These are phyloP conservation scores for Globisporangium nodosum DNA, from an alignment of 352 stramenopile genomes.

Conservation along the genomic window DNA sequence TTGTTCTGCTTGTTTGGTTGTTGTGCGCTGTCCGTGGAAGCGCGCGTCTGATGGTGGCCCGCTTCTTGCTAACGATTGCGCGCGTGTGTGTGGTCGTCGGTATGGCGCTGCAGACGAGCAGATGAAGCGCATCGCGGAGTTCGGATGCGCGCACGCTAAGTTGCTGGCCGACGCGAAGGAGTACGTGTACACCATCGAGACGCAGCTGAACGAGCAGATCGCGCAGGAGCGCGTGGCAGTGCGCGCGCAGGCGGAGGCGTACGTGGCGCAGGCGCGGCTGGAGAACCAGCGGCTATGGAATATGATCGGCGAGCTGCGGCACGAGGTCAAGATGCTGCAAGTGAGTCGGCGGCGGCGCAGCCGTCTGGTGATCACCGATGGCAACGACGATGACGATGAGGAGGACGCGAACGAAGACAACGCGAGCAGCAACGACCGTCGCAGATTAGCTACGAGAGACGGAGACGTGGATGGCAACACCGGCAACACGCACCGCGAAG, in stretches of 20 bases:
- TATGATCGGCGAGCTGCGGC: slow-evolving; percentile 6
- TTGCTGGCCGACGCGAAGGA: slow-evolving; percentile 61
- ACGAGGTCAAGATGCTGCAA: slow-evolving; percentile 3
- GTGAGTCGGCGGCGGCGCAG: slow-evolving; percentile 2
- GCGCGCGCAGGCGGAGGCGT: slow-evolving; percentile 44
- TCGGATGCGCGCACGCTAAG: slow-evolving; percentile 61
- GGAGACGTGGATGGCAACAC: too few relatives aligned
- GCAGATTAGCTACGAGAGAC: neutral
- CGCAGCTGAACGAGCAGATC: slow-evolving; percentile 42
- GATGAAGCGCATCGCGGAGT: slow-evolving; percentile 73
- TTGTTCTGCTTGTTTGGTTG: neutral
- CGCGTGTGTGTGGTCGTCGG: neutral
- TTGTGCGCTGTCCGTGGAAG: neutral
- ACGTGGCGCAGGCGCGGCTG: slow-evolving; percentile 33
- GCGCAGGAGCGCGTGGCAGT: slow-evolving; percentile 37
- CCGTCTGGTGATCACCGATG: neutral
- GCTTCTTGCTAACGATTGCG: neutral
- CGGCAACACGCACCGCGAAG: neutral
- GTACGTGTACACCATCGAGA: slow-evolving; percentile 56
- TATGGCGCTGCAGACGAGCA: slow-evolving; percentile 42
- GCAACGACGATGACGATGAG: neutral
- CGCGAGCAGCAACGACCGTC: too few relatives aligned
- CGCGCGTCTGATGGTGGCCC: neutral
- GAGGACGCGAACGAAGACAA: neutral
- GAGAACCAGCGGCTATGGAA: slow-evolving; percentile 34